Percentiles rank a stretch among this genome's conserved stretches.
Evolutionary conservation across 148 eudicot species (phyloP).

Genomic region (Cornus florida): DNA sequence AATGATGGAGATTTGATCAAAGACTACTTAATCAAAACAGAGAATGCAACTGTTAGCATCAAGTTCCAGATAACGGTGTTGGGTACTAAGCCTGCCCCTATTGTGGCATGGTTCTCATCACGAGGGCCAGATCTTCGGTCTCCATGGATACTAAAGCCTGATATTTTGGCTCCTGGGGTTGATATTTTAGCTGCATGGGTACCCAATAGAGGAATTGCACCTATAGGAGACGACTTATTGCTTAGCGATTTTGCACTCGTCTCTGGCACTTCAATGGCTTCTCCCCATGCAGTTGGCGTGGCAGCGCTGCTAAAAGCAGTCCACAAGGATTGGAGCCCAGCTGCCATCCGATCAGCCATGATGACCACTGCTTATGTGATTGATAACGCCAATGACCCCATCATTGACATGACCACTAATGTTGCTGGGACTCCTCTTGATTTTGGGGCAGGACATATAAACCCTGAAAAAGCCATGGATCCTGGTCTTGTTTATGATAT

Average conservation of each 20-base stretch:
- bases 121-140: conserved; percentile 11
- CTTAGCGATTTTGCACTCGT: not conserved
- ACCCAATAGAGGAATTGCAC: not conserved
- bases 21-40: not conserved
- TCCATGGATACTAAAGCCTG: conserved; percentile 35
- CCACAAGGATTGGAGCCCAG: conserved; percentile 27
- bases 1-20: conserved; percentile 21
- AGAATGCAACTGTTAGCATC: conserved; percentile 12
- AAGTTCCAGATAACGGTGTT: conserved; percentile 16
- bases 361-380: conserved; percentile 28
- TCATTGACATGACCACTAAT: conserved; percentile 15
- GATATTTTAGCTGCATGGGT: conserved; percentile 28
- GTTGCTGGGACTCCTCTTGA: conserved; percentile 25
- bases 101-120: conserved; percentile 18
- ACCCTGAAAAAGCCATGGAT: not conserved
- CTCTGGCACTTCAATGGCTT: conserved; percentile 27
- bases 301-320: conserved; percentile 25
- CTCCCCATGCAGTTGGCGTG: conserved; percentile 21
- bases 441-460: conserved; percentile 31
- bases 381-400: conserved; percentile 11
- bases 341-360: conserved; percentile 30
- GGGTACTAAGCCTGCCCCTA: conserved; percentile 20
- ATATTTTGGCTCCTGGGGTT: conserved; percentile 31
- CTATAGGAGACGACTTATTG: not conserved
- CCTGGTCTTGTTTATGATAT: too few species aligned